A percentile compares a stretch with the other conserved stretches of the same genome.
These are phyloP conservation scores for Urostyla sp. DNA, from an alignment of 73 alveolate genomes.

Conservation along the genomic window DNA sequence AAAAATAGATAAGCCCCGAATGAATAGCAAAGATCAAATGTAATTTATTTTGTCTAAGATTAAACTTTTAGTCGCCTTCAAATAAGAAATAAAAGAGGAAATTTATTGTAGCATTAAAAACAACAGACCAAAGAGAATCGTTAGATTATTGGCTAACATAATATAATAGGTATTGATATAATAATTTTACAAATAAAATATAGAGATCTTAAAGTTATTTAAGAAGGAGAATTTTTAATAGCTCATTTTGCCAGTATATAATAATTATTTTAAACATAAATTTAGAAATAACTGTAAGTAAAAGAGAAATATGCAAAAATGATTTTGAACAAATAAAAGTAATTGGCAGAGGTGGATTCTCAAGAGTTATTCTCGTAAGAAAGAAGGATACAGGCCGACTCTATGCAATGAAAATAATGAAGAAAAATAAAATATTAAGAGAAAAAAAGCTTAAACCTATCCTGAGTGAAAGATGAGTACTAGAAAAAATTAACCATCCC, in stretches of 20 bases:
- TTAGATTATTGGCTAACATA: conserved; percentile 64
- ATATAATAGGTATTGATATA: conserved; percentile 44
- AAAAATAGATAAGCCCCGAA: neutral
- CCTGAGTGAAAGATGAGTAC: conserved; percentile 71
- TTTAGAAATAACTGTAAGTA: conserved; percentile 8
- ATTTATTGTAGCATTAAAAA: conserved; percentile 59
- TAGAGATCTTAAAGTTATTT: conserved; percentile 52
- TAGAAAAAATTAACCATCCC: conserved; percentile 66
- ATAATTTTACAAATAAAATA: neutral
- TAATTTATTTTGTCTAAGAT: neutral
- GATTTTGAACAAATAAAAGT: conserved; percentile 72
- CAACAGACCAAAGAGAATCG: conserved; percentile 49
- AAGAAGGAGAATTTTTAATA: conserved; percentile 42
- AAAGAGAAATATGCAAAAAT: conserved; percentile 40
- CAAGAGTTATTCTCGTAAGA: conserved; percentile 80
- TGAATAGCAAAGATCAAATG: neutral
- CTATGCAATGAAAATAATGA: conserved; percentile 83
- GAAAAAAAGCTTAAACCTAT: conserved; percentile 69
- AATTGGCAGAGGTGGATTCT: conserved; percentile 91
- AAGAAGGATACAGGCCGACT: conserved; percentile 85
- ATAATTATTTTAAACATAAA: neutral
- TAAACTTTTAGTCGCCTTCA: neutral
- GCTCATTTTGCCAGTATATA: conserved; percentile 62
- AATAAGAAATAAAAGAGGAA: conserved; percentile 23
- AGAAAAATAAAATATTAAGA: conserved; percentile 68